Base-by-base conservation (phyloP, 2,329 filamentous ascomycete genomes). In the Emmonsiellopsis sp. region DNA sequence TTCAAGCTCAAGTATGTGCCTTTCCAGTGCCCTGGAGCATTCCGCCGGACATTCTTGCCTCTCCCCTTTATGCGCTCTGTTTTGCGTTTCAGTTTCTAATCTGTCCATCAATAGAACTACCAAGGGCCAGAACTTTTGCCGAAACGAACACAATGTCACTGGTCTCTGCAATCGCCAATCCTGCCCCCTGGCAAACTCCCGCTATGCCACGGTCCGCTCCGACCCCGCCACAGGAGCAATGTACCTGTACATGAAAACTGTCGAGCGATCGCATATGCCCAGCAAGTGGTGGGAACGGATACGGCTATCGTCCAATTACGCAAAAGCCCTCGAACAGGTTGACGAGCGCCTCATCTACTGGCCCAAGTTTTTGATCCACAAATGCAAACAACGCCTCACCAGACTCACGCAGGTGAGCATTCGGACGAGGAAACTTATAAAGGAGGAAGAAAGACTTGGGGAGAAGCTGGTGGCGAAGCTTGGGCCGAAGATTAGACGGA, bases 231-330 rank as follows among this genome's bases (percentile, higher is more conserved):
- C 88, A 51, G 87, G 88, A 58, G 83, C 83, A 7, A 80, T 97
- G 58, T 97, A 96, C 74, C 84, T 97, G 54, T 97, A 95, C 79
- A 95, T 95, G 80, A 97, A 96, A 77, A 93, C 89, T 4, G 82
- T 91, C 61, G 90, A 95, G 76, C 87, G 93, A 57, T 80, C 86
- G 10, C 92, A 91, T 70, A 81, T 92, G 72, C 93, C 92, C 1
- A 85, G 83, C 55, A 94, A 95, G 72, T 84, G 92, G 75, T 98
- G 93, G 93, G 90, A 97, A 74, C 84, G 86, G 61, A 89, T 96
- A 68, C 88, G 90, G 66, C 77, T 98, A 36, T 89, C 88, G 32
- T 82, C 84, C 63, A 96, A 97, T 76, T 97, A 97, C 71, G 82
- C 84, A 58, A 87, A 91, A 67, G 93, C 93, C 0, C 80, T 98